These are phyloP conservation scores for Aquilaria yunnanensis DNA, from an alignment of 345 rosid genomes.

Conservation along the genomic window DNA sequence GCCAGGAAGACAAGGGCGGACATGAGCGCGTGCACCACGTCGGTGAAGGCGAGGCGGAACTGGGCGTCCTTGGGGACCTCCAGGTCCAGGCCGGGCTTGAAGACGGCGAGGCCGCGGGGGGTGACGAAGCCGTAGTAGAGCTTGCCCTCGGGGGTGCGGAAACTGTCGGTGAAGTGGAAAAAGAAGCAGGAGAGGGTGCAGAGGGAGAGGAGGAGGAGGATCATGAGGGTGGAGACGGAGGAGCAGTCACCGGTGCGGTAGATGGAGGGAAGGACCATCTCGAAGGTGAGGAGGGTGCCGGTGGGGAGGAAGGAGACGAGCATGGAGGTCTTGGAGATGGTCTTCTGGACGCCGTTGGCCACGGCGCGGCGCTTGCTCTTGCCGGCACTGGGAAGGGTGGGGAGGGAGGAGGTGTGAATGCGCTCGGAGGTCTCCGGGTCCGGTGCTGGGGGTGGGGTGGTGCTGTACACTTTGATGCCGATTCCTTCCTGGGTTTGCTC, in stretches of 20 bases:
- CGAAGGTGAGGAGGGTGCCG: slow-evolving; percentile 76
- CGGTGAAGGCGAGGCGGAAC: slow-evolving; percentile 48
- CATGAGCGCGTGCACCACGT: slow-evolving; percentile 67
- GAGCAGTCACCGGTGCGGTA: slow-evolving; percentile 53
- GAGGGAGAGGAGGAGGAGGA: slow-evolving; percentile 38
- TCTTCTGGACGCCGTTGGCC: slow-evolving; percentile 65
- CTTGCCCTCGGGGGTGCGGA: slow-evolving; percentile 52
- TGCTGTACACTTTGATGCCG: slow-evolving; percentile 54
- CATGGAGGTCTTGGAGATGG: slow-evolving; percentile 69
- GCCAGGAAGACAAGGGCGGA: slow-evolving; percentile 72
- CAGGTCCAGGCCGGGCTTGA: slow-evolving; percentile 48
- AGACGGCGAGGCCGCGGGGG: slow-evolving; percentile 56
- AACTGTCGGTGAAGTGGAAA: slow-evolving; percentile 75
- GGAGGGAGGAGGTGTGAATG: slow-evolving; percentile 12
- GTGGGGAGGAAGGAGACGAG: slow-evolving; percentile 68
- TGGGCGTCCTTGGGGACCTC: slow-evolving; percentile 46
- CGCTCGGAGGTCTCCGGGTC: slow-evolving; percentile 2
- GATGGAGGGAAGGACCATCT: slow-evolving; percentile 69
- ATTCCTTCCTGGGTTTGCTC: slow-evolving; percentile 43
- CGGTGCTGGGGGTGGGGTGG: slow-evolving; percentile 33
- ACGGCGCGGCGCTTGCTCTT: slow-evolving; percentile 49
- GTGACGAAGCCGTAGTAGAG: slow-evolving; percentile 73
- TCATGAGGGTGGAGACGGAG: slow-evolving; percentile 48
- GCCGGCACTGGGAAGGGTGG: slow-evolving; percentile 13
- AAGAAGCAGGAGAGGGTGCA: slow-evolving; percentile 68